Percentiles rank a stretch among this genome's conserved stretches.
Evolutionary conservation across 148 eudicot species (phyloP).

Genomic region (Nepenthes mirabilis): DNA sequence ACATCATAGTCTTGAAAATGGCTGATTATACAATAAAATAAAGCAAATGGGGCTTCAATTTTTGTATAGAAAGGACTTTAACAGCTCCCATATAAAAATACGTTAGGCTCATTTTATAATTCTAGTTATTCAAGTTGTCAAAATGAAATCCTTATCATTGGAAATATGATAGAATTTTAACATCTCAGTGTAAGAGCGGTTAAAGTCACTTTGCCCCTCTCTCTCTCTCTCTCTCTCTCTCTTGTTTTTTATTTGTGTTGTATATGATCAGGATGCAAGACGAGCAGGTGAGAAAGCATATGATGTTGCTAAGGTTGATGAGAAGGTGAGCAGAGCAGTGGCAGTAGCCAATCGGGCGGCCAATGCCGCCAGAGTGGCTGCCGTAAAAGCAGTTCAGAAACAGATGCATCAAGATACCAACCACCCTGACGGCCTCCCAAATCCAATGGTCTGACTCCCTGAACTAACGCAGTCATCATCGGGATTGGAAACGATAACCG

Average conservation of each 20-base stretch:
- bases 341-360: constrained; percentile 81
- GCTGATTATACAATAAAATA: too few relatives aligned
- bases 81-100: too few relatives aligned
- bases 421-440: constrained; percentile 24
- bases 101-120: too few relatives aligned
- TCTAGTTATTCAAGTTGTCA: too few relatives aligned
- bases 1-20: too few relatives aligned
- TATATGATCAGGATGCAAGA: constrained; percentile 61
- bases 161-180: too few relatives aligned
- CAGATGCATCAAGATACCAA: constrained; percentile 51
- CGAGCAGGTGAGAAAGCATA: constrained; percentile 77
- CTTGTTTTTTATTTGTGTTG: neutral
- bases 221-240: neutral
- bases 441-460: constrained; percentile 20
- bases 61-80: too few relatives aligned
- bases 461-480: neutral
- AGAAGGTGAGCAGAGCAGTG: constrained; percentile 71
- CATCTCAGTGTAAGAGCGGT: too few relatives aligned
- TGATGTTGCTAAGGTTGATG: constrained; percentile 80
- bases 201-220: too few relatives aligned
- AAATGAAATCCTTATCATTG: too few relatives aligned
- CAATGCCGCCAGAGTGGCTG: constrained; percentile 87
- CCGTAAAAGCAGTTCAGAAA: constrained; percentile 82
- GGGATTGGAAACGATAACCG: neutral
- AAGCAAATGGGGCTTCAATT: too few relatives aligned